A percentile compares a stretch with the other conserved stretches of the same genome.
Evolutionary conservation across 768 basidiomycete species (phyloP).

Genomic region (Leccinum barrowsii): DNA sequence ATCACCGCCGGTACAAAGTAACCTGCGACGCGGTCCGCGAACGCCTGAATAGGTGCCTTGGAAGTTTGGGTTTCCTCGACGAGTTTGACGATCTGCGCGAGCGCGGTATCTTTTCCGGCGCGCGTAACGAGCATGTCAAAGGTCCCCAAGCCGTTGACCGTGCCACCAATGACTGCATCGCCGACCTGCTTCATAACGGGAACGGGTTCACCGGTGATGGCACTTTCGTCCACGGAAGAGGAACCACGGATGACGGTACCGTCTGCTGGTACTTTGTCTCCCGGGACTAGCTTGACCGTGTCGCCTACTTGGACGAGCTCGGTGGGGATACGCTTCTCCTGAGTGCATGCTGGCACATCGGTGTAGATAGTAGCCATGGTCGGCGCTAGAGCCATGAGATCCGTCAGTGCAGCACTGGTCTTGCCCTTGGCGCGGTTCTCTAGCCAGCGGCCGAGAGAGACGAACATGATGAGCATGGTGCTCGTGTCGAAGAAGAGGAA

Average conservation of each 20-base stretch:
- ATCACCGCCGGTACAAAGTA: constrained; percentile 94
- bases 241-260: constrained; percentile 85
- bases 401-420: constrained; percentile 93
- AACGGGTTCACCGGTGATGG: constrained; percentile 91
- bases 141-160: constrained; percentile 94
- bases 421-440: constrained; percentile 97
- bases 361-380: constrained; percentile 96
- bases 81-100: constrained; percentile 93
- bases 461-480: constrained; percentile 97
- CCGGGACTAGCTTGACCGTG: constrained; percentile 89
- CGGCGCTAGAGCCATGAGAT: constrained; percentile 92
- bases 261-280: constrained; percentile 95
- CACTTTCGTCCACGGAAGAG: constrained; percentile 92
- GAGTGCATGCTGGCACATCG: constrained; percentile 71
- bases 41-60: constrained; percentile 97
- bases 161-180: constrained; percentile 91
- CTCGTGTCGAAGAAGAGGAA: constrained; percentile 97
- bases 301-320: constrained; percentile 96
- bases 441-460: constrained; percentile 90
- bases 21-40: constrained; percentile 92
- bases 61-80: constrained; percentile 98
- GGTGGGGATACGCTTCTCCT: constrained; percentile 88
- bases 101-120: constrained; percentile 93
- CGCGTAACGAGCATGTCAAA: constrained; percentile 95
- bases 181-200: constrained; percentile 83